Percentiles rank a stretch among this genome's conserved stretches.
Conservation (phyloP, 164 flowering plant species). For the Malania oleifera region DNA sequence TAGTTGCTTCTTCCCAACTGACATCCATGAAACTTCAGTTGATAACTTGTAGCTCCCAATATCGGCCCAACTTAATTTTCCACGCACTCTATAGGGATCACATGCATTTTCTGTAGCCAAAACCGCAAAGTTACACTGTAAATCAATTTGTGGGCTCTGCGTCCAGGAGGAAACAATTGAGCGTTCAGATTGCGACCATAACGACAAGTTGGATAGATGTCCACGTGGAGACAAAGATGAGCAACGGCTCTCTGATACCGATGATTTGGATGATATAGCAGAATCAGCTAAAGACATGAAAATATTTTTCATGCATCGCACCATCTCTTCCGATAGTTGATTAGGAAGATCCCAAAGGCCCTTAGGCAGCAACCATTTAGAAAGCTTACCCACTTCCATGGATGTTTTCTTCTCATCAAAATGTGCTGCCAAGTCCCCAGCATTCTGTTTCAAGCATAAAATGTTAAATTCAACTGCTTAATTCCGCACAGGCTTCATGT, state of each 20-base stretch:
- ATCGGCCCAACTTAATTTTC: constrained; percentile 71
- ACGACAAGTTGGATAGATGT: constrained; percentile 42
- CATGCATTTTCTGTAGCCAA: constrained; percentile 43
- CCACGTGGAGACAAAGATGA: constrained; percentile 47
- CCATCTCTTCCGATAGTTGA: constrained; percentile 73
- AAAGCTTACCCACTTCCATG: constrained; percentile 15
- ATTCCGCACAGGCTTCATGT: too few relatives aligned
- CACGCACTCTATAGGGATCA: constrained; percentile 70
- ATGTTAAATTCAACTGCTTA: constrained; percentile 1
- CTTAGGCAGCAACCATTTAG: constrained; percentile 31
- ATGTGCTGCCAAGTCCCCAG: constrained; percentile 11
- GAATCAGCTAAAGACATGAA: constrained; percentile 66
- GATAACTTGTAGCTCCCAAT: constrained; percentile 60
- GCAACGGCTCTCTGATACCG: constrained; percentile 22
- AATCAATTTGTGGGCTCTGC: constrained; percentile 59
- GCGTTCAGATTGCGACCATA: constrained; percentile 55
- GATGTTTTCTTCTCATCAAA: constrained; percentile 16
- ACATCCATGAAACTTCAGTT: constrained; percentile 78
- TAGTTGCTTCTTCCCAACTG: constrained; percentile 67
- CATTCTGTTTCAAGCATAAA: constrained; percentile 25
- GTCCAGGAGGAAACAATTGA: constrained; percentile 37
- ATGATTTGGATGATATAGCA: constrained; percentile 33
- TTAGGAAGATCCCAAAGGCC: constrained; percentile 64
- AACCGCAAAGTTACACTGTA: constrained; percentile 38
- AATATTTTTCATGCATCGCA: constrained; percentile 71